phyloP scores from a whole-genome alignment of 1,284 basidiomycete genomes.

The Cryptococcus sp. region DNA sequence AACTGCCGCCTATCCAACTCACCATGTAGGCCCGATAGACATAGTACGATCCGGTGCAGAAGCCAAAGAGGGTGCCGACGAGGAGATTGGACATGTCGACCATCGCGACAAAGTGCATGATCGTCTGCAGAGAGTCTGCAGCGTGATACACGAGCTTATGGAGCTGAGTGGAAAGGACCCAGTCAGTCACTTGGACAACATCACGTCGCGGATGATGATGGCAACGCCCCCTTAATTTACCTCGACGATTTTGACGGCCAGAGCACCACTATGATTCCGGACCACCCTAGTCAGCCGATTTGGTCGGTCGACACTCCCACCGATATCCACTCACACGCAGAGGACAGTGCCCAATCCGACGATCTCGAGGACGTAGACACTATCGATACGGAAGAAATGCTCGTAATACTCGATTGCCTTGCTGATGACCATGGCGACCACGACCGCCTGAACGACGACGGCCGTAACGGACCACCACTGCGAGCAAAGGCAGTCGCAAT shows the following conservation, averaged over 20 bases:
- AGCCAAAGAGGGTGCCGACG: slow-evolving; percentile 4
- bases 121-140: too few species aligned
- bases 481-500: too few species aligned
- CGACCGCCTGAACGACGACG: slow-evolving; percentile 3
- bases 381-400: slow-evolving; percentile 7
- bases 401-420: slow-evolving; percentile 7
- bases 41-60: slow-evolving; percentile 5
- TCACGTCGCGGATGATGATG: too few species aligned
- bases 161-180: neutral
- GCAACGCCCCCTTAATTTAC: slow-evolving; percentile 1
- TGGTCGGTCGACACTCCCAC: neutral
- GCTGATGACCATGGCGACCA: slow-evolving; percentile 6
- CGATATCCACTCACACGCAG: slow-evolving; percentile 4
- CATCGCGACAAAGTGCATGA: too few species aligned
- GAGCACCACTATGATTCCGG: slow-evolving; percentile 2
- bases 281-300: neutral
- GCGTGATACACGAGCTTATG: slow-evolving; percentile 4
- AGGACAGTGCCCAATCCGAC: slow-evolving; percentile 4
- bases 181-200: neutral
- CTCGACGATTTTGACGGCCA: slow-evolving; percentile 3
- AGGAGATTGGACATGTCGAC: slow-evolving; percentile 3
- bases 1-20: neutral
- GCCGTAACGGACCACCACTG: slow-evolving; percentile 4
- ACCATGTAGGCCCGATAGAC: neutral
- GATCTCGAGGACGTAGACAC: slow-evolving; percentile 4